These are phyloP conservation scores for Carex myosuroides DNA, from an alignment of 176 grass and related monocot species.

Conservation along the genomic window DNA sequence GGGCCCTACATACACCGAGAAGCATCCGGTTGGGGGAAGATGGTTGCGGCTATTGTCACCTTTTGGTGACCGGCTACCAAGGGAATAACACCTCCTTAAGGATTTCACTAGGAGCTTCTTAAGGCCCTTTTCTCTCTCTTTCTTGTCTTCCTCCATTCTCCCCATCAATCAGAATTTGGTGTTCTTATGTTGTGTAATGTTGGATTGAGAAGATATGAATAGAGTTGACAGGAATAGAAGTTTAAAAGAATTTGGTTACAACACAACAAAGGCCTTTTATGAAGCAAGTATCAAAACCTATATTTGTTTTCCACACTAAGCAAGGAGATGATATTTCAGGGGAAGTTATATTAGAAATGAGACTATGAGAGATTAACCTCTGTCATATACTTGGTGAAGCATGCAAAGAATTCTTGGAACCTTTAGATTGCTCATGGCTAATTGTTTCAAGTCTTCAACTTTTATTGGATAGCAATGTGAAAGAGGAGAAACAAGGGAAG, in stretches of 20 bases:
- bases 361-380: constrained; percentile 8
- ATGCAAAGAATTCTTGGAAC: constrained; percentile 20
- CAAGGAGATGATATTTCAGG: not conserved
- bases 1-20: constrained; percentile 69
- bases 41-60: not conserved
- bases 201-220: not conserved
- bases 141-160: constrained; percentile 14
- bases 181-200: not conserved
- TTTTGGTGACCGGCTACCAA: not conserved
- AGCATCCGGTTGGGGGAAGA: constrained; percentile 46
- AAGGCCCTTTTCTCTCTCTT: constrained; percentile 14
- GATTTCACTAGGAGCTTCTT: constrained; percentile 49
- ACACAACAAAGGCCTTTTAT: not conserved
- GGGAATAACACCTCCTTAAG: constrained; percentile 45
- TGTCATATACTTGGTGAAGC: constrained; percentile 39
- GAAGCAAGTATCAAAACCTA: not conserved
- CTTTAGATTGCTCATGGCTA: constrained; percentile 27
- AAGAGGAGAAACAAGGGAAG: not conserved
- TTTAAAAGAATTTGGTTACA: not conserved
- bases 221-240: not conserved
- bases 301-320: no score
- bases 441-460: not conserved
- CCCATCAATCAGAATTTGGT: not conserved
- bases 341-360: not conserved
- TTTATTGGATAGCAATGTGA: not conserved